Base-by-base conservation (phyloP, 495 filamentous ascomycete genomes). In the Physcia stellaris region DNA sequence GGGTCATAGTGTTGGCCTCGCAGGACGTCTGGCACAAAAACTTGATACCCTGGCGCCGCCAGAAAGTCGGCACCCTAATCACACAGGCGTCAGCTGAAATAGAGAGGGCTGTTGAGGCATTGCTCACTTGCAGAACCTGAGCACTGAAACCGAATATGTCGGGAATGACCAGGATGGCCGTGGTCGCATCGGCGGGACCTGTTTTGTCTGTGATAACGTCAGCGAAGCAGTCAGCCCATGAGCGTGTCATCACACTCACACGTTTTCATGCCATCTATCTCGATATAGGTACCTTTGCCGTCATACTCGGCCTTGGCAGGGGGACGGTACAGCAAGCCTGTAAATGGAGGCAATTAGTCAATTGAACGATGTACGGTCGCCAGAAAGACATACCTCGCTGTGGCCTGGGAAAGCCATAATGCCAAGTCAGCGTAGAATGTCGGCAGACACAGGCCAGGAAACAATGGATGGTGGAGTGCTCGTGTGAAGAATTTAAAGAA, bases 251-350 rank as follows among this genome's bases (percentile, higher is more conserved):
- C 4, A 37, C 3, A 50, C 64, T 15, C 56, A 79, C 74, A 80
- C 32, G 71, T 76, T 59, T 77, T 73, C 51, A 74, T 41, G 46
- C 73, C 73, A 59, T 68, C 66, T 27, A 76, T 59, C 29, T 64
- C 70, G 49, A 73, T 67, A 50, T 75, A 79, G 50, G 65, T 57
- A 36, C 75, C 75, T 53, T 79, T 79, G 46, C 63, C 51, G 41
- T 66, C 50, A 56, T 79, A 80, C 39, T 57, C 68, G 59, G 57
- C 15, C 73, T 54, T 26, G 76, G 58, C 9, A 73, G 71, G 4
- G 73, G 72, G 41, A 74, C 63, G 12, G 62, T 66, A 49, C 61
- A 64, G 49, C 61, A 57, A n/a, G 54, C 52, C 48, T 54, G 21
- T 3, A 26, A 4, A 1, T 26, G 13, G 39, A 13, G 30, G 19